Percentiles rank a stretch among this genome's conserved stretches.
Conservation (phyloP, 1,139 yeast genomes). For the Hyphopichia wangnamkhiaoensis region DNA sequence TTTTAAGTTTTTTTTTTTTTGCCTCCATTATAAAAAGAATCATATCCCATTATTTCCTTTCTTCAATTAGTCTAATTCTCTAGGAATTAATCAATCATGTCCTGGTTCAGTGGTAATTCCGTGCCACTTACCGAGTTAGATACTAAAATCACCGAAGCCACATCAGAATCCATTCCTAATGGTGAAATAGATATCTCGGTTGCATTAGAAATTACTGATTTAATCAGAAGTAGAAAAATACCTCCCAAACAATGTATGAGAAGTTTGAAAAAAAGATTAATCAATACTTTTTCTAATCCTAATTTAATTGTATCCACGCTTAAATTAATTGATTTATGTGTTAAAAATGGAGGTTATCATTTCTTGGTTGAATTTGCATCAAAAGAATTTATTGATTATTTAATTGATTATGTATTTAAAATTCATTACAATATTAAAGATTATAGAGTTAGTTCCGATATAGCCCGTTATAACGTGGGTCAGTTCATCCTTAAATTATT, state of each 20-base stretch:
- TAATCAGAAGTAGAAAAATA: slow-evolving; percentile 81
- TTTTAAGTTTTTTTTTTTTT: too few species aligned
- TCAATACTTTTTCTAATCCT: slow-evolving; percentile 64
- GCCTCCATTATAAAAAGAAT: too few species aligned
- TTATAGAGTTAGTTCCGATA: slow-evolving; percentile 32
- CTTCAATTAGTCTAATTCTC: too few species aligned
- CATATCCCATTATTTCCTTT: too few species aligned
- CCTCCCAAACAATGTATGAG: slow-evolving; percentile 85
- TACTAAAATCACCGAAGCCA: slow-evolving; percentile 70
- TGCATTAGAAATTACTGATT: slow-evolving; percentile 86
- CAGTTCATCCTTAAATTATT: slow-evolving; percentile 60
- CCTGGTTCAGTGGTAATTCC: slow-evolving; percentile 61
- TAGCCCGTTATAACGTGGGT: slow-evolving; percentile 58
- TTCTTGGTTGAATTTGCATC: slow-evolving; percentile 78
- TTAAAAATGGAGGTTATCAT: slow-evolving; percentile 90
- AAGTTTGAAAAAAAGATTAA: slow-evolving; percentile 70
- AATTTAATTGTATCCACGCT: slow-evolving; percentile 75
- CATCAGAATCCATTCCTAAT: slow-evolving; percentile 86
- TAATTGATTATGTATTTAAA: slow-evolving; percentile 47
- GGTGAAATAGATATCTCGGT: slow-evolving; percentile 84
- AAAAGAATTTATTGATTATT: slow-evolving; percentile 82
- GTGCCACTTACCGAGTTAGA: slow-evolving; percentile 56
- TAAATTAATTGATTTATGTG: slow-evolving; percentile 79
- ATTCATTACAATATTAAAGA: slow-evolving; percentile 37
- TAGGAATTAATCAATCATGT: too few species aligned